Conservation (phyloP, 2,329 filamentous ascomycete species). For the Fusarium algeriense region DNA sequence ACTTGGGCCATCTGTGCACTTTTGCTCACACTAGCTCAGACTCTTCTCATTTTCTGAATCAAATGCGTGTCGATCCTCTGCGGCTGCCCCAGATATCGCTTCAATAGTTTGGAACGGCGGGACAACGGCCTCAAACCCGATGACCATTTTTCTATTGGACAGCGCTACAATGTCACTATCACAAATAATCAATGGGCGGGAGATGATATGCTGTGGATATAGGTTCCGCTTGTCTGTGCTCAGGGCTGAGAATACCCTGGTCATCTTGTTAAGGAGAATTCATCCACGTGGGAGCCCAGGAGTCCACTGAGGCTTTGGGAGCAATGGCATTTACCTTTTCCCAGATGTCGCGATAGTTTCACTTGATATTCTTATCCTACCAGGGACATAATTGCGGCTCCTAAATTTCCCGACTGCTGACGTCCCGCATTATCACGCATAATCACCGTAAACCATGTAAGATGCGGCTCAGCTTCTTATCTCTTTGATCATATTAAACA, state of each 20-base stretch:
- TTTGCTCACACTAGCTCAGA: background rate
- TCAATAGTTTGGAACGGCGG: background rate
- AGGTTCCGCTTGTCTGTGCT: conserved; percentile 2
- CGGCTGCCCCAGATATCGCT: background rate
- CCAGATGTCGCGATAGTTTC: background rate
- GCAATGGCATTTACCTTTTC: background rate
- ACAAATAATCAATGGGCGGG: conserved; percentile 6
- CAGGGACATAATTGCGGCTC: background rate
- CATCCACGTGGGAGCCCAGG: conserved; percentile 16
- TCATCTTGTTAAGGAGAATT: background rate
- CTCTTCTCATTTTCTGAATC: background rate
- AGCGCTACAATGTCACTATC: background rate
- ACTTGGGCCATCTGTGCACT: background rate
- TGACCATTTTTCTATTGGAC: background rate
- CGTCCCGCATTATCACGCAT: background rate
- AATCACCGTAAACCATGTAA: background rate
- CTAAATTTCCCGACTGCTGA: background rate
- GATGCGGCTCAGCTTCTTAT: background rate
- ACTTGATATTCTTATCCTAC: background rate
- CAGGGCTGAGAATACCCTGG: background rate
- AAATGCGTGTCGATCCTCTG: conserved; percentile 6
- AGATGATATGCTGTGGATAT: conserved; percentile 7
- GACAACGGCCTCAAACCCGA: background rate
- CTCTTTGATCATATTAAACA: background rate
- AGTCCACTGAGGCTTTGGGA: background rate